A percentile compares a stretch with the other conserved stretches of the same genome.
Conservation (phyloP, 176 grass and related monocot species). For the Eleusine indica region DNA sequence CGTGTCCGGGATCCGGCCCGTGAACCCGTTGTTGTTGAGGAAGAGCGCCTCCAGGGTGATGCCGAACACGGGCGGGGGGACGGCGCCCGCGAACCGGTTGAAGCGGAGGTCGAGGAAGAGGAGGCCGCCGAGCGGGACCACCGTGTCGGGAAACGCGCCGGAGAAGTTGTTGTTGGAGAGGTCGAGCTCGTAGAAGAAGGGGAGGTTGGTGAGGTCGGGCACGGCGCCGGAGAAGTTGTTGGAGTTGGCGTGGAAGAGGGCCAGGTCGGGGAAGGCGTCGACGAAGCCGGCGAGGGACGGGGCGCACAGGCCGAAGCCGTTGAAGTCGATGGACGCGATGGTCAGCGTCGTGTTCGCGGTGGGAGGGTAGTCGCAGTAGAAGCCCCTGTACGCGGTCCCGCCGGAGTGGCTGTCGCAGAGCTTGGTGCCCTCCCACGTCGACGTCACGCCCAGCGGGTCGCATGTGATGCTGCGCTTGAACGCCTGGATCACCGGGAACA, state of each 20-base stretch:
- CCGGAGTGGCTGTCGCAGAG: slow-evolving; percentile 39
- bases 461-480: slow-evolving; percentile 80
- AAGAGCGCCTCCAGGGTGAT: slow-evolving; percentile 60
- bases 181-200: slow-evolving; percentile 81
- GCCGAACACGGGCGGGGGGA: slow-evolving; percentile 57
- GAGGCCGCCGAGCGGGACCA: slow-evolving; percentile 46
- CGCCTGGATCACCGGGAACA: slow-evolving; percentile 68
- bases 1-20: slow-evolving; percentile 48
- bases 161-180: slow-evolving; percentile 77
- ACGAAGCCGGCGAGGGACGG: slow-evolving; percentile 63
- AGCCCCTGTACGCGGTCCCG: slow-evolving; percentile 56
- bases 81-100: slow-evolving; percentile 49
- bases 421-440: slow-evolving; percentile 47
- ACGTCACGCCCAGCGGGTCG: slow-evolving; percentile 44
- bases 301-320: slow-evolving; percentile 56
- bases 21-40: slow-evolving; percentile 86
- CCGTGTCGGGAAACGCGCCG: slow-evolving; percentile 50
- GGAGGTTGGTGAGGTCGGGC: slow-evolving; percentile 50
- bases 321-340: slow-evolving; percentile 86
- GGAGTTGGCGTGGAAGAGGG: slow-evolving; percentile 90
- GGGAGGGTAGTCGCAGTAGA: slow-evolving; percentile 69
- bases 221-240: slow-evolving; percentile 61
- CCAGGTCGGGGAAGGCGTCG: slow-evolving; percentile 70
- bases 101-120: slow-evolving; percentile 87
- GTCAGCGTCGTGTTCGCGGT: slow-evolving; percentile 21